These are phyloP conservation scores for Sarcocystis neurona DNA, from an alignment of 169 alveolate genomes.

Conservation along the genomic window DNA sequence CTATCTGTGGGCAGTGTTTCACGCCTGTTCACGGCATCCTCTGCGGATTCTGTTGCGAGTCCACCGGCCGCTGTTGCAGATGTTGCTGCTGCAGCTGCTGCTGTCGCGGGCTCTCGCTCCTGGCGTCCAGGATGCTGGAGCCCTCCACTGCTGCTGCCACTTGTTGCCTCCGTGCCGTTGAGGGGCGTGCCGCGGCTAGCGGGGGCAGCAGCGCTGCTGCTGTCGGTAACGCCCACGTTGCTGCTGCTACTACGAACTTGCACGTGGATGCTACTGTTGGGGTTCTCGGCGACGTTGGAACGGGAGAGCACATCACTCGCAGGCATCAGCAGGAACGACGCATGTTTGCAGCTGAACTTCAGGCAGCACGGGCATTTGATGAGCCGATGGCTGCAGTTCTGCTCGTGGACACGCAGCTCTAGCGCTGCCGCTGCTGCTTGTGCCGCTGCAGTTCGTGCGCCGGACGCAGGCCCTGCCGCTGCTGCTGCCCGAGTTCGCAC, in stretches of 20 bases:
- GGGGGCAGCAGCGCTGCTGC: neutral
- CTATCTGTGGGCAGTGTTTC: no score
- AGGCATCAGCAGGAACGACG: neutral
- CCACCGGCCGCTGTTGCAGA: no score
- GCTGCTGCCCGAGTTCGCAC: neutral
- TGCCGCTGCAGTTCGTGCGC: neutral
- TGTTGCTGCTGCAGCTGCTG: no score
- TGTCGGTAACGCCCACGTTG: neutral
- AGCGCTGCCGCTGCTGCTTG: neutral
- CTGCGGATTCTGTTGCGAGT: no score
- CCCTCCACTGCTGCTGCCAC: no score
- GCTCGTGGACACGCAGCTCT: constrained; percentile 4
- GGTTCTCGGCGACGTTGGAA: neutral
- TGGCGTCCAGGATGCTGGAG: no score
- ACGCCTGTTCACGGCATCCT: no score
- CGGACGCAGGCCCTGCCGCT: neutral
- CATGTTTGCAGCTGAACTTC: neutral
- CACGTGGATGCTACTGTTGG: neutral
- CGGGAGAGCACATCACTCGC: no score
- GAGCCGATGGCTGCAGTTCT: neutral
- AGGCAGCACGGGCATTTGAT: constrained; percentile 14
- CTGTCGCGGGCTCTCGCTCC: no score
- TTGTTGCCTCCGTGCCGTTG: neutral
- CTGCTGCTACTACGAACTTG: neutral
- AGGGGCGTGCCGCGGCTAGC: neutral